phyloP scores from a whole-genome alignment of 2,329 filamentous ascomycete species.

The Neonectria faginata region DNA sequence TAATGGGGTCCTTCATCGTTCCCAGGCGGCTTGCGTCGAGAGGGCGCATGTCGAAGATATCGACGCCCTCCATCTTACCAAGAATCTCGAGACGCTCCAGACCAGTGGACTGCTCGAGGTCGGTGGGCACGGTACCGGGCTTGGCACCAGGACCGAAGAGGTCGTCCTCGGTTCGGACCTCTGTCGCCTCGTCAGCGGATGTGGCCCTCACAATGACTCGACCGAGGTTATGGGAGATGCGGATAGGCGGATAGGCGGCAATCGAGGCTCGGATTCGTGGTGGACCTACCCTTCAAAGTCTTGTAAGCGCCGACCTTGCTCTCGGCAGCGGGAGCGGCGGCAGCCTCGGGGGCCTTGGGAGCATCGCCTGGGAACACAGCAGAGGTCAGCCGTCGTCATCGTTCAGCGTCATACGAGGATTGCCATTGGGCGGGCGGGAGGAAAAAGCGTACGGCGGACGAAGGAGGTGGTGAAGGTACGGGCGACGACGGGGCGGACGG shows the following conservation, averaged over 20 bases:
- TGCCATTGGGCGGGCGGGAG: conserved; percentile 40
- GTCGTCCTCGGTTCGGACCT: conserved; percentile 85
- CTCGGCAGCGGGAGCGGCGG: conserved; percentile 54
- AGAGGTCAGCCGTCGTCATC: conserved; percentile 37
- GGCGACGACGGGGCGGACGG: conserved; percentile 64
- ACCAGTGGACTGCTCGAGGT: conserved; percentile 96
- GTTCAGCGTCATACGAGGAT: conserved; percentile 51
- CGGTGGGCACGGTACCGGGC: conserved; percentile 87
- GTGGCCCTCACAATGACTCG: conserved; percentile 34
- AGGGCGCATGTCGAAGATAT: conserved; percentile 98
- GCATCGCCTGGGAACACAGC: conserved; percentile 52
- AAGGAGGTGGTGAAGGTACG: conserved; percentile 71
- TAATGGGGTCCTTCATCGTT: conserved; percentile 91
- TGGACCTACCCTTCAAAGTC: conserved; percentile 60
- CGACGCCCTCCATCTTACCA: conserved; percentile 98
- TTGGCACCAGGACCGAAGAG: conserved; percentile 85
- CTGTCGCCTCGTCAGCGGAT: conserved; percentile 61
- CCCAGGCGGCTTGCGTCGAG: conserved; percentile 91
- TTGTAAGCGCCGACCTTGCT: conserved; percentile 62
- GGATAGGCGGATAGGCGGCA: conserved; percentile 29
- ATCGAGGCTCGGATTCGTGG: conserved; percentile 30
- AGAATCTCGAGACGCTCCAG: conserved; percentile 98
- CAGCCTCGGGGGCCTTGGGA: conserved; percentile 51
- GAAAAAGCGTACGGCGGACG: conserved; percentile 66
- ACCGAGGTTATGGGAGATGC: conserved; percentile 42